These are phyloP conservation scores for Aplosporella prunicola DNA, from an alignment of 2,329 filamentous ascomycete genomes.

Conservation along the genomic window DNA sequence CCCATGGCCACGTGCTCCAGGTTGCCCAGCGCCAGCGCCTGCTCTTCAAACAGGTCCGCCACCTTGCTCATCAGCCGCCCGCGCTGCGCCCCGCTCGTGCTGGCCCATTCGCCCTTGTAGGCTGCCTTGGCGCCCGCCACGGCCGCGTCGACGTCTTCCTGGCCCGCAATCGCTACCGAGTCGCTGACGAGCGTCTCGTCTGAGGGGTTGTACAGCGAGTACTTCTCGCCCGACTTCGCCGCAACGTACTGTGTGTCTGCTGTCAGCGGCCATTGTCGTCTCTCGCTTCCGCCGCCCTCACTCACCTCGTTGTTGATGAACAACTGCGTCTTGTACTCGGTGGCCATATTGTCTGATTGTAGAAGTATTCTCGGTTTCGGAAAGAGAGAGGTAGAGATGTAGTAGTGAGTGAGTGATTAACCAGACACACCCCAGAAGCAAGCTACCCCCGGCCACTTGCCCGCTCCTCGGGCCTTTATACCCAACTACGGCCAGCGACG, in stretches of 20 bases:
- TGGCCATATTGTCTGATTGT: neutral
- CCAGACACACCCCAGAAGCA: no score
- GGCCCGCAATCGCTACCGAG: conserved; percentile 17
- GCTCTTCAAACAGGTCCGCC: conserved; percentile 13
- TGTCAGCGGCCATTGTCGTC: neutral
- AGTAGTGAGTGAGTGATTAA: neutral
- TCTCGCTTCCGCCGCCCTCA: neutral
- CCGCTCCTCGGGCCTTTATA: conserved; percentile 1
- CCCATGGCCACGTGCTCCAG: conserved; percentile 17
- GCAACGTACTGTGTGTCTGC: conserved; percentile 17
- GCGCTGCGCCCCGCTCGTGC: conserved; percentile 17
- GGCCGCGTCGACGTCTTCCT: conserved; percentile 21
- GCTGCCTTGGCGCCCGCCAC: conserved; percentile 19
- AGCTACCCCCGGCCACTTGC: no score
- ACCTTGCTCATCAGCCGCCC: conserved; percentile 18
- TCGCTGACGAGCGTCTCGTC: conserved; percentile 18
- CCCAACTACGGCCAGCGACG: no score
- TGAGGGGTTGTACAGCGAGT: conserved; percentile 19
- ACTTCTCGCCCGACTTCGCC: conserved; percentile 16
- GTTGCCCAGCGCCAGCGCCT: conserved; percentile 13
- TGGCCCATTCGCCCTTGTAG: conserved; percentile 17
- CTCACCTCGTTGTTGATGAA: conserved; percentile 23
- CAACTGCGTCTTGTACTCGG: conserved; percentile 12
- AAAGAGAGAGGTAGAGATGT: neutral
- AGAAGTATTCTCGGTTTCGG: neutral